Percentiles rank a stretch among this genome's conserved stretches.
phyloP scores from a whole-genome alignment of 805 yeast species.

The Wickerhamiella parazyma region DNA sequence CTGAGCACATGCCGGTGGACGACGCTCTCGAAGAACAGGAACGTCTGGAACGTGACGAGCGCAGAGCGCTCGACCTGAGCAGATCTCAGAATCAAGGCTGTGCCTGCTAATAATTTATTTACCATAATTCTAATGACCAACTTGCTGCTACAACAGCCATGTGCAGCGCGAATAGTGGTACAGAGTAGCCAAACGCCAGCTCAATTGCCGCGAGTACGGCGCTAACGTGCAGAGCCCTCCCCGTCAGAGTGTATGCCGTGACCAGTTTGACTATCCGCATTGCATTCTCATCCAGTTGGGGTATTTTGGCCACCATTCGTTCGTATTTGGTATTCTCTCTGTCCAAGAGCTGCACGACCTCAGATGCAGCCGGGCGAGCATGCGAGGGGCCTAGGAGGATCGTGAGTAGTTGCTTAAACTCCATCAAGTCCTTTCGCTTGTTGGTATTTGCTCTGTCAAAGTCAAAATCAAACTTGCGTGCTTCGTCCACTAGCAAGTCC shows the following conservation, averaged over 20 bases:
- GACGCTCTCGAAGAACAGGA: conserved; percentile 21
- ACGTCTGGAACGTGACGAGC: conserved; percentile 18
- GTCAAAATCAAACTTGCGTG: conserved; percentile 24
- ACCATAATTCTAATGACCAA: not conserved
- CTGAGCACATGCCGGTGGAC: conserved; percentile 36
- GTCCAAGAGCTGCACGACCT: conserved; percentile 27
- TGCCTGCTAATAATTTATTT: conserved; percentile 22
- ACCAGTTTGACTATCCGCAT: conserved; percentile 7
- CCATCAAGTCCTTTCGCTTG: conserved; percentile 18
- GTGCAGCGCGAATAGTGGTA: conserved; percentile 6
- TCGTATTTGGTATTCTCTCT: too few species aligned
- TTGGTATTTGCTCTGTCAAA: conserved; percentile 18
- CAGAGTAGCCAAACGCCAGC: conserved; percentile 1
- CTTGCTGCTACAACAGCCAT: conserved; percentile 1
- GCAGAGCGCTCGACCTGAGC: conserved; percentile 16
- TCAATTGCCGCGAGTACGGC: conserved; percentile 9
- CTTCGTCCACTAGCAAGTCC: conserved; percentile 26
- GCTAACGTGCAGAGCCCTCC: conserved; percentile 2
- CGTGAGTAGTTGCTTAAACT: conserved; percentile 29
- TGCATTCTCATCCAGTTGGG: not conserved
- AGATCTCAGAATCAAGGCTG: conserved; percentile 22
- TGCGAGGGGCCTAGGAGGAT: conserved; percentile 29
- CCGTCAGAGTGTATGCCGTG: not conserved
- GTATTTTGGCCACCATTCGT: too few species aligned
- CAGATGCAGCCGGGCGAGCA: conserved; percentile 33